phyloP scores from a whole-genome alignment of 495 filamentous ascomycete genomes.

The Xylaria cubensis region DNA sequence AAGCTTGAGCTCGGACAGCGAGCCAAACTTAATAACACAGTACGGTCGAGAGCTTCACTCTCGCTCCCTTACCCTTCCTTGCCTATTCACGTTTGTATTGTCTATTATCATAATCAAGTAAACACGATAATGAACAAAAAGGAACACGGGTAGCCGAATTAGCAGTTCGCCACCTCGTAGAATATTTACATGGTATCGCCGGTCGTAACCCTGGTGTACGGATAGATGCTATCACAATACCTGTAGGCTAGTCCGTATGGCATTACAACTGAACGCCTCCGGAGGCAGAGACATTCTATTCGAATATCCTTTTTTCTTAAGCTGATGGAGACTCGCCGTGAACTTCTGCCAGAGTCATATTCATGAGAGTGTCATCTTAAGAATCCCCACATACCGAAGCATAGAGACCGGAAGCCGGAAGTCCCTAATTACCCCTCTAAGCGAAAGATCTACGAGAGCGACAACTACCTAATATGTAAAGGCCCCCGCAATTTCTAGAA shows the following conservation, averaged over 20 bases:
- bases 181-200: too few relatives aligned
- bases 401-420: conserved; percentile 11
- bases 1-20: neutral
- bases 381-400: neutral
- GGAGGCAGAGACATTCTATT: too few relatives aligned
- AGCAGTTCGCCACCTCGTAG: too few relatives aligned
- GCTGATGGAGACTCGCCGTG: too few relatives aligned
- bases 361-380: neutral
- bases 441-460: neutral
- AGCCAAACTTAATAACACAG: neutral
- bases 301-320: neutral
- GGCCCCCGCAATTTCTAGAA: conserved; percentile 16
- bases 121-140: too few relatives aligned
- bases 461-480: neutral
- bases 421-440: conserved; percentile 3
- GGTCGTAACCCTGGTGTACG: too few relatives aligned
- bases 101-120: too few relatives aligned
- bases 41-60: neutral
- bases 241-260: too few relatives aligned
- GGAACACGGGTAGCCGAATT: too few relatives aligned
- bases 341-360: neutral
- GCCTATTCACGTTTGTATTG: too few relatives aligned
- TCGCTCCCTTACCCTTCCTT: too few relatives aligned
- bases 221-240: too few relatives aligned
- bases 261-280: neutral